These are phyloP conservation scores for Vicia villosa DNA, from an alignment of 306 rosid genomes.

Conservation along the genomic window DNA sequence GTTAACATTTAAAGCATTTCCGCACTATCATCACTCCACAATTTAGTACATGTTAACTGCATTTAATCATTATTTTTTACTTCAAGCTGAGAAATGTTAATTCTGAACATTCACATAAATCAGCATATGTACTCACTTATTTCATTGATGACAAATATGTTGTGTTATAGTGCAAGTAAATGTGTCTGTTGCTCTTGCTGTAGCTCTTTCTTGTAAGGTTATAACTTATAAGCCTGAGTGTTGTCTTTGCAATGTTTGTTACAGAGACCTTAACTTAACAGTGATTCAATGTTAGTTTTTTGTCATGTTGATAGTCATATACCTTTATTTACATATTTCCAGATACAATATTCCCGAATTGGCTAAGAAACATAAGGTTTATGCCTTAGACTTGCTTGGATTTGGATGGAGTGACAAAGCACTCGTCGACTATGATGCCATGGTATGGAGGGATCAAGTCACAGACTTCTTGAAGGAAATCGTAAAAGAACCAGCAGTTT, in stretches of 20 bases:
- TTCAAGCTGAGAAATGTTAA: too few species aligned
- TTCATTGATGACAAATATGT: too few species aligned
- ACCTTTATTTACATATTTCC: conserved; percentile 28
- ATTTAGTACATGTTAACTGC: too few species aligned
- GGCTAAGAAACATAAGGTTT: conserved; percentile 84
- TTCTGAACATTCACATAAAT: too few species aligned
- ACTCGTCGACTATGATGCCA: conserved; percentile 83
- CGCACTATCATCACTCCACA: too few species aligned
- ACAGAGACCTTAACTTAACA: conserved; percentile 1
- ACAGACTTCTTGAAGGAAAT: conserved; percentile 85
- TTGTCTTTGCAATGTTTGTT: conserved; percentile 29
- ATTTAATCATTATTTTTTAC: too few species aligned
- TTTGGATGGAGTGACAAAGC: conserved; percentile 99
- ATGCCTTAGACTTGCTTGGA: conserved; percentile 92
- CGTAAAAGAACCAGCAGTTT: conserved; percentile 83
- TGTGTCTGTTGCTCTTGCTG: too few species aligned
- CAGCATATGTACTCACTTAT: too few species aligned
- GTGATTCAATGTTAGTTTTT: not conserved
- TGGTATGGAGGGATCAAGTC: conserved; percentile 91
- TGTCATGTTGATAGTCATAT: conserved; percentile 5
- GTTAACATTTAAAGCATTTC: too few species aligned
- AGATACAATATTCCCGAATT: conserved; percentile 94
- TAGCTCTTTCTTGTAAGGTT: too few species aligned
- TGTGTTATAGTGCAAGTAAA: too few species aligned
- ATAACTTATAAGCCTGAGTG: not conserved